These are phyloP conservation scores for Penstemon barbatus DNA, from an alignment of 257 asterid species.

Conservation along the genomic window DNA sequence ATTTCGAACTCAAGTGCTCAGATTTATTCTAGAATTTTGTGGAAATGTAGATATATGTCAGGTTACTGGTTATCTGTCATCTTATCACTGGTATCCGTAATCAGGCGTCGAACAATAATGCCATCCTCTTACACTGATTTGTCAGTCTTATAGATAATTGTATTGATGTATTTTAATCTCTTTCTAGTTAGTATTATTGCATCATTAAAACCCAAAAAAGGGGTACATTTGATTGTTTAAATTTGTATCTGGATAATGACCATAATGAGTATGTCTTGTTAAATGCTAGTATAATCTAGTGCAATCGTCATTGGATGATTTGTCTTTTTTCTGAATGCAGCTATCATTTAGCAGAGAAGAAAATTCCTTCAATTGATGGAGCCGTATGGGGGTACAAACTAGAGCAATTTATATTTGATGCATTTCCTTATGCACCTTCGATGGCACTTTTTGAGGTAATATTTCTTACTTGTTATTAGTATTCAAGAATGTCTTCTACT, in stretches of 20 bases:
- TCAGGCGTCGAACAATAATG: background rate
- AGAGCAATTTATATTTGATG: conserved; percentile 94
- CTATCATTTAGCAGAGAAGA: conserved; percentile 89
- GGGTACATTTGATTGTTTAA: background rate
- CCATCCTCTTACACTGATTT: background rate
- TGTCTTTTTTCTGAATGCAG: conserved; percentile 44
- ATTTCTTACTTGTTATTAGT: background rate
- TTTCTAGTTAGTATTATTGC: conserved; percentile 3
- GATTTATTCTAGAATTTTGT: background rate
- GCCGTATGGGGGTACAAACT: conserved; percentile 74
- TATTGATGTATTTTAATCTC: background rate
- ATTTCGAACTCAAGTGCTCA: background rate
- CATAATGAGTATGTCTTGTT: background rate
- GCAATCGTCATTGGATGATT: conserved; percentile 17
- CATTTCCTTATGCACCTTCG: conserved; percentile 92
- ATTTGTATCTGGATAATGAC: background rate
- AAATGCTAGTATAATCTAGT: background rate
- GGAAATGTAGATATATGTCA: background rate
- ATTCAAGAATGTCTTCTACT: background rate
- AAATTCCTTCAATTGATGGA: conserved; percentile 85
- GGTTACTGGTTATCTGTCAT: background rate
- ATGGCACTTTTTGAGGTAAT: conserved; percentile 90
- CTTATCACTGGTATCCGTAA: background rate
- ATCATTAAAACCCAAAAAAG: background rate
- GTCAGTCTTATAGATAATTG: background rate